Evolutionary conservation across 169 alveolate genomes (phyloP).

Genomic region (Miamiensis avidus): DNA sequence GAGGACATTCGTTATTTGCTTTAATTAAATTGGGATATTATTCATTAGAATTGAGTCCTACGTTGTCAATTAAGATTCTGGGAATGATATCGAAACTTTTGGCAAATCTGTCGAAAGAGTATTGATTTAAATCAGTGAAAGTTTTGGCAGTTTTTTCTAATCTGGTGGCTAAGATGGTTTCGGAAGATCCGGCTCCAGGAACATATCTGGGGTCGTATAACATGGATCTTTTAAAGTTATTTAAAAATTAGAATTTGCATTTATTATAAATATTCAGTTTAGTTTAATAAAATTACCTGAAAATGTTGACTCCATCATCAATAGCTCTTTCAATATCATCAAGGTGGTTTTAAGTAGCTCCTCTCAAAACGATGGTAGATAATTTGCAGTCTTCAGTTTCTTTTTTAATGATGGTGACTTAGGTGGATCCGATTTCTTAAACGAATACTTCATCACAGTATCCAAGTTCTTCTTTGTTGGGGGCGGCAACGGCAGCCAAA

Average conservation of each 20-base stretch:
- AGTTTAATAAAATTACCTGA: constrained; percentile 32
- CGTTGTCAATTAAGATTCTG: constrained; percentile 96
- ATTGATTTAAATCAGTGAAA: constrained; percentile 93
- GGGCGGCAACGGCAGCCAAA: constrained; percentile 82
- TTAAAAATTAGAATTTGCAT: constrained; percentile 77
- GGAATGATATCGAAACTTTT: constrained; percentile 97
- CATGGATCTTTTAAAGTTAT: constrained; percentile 72
- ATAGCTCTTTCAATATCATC: constrained; percentile 99
- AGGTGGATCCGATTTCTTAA: constrained; percentile 77
- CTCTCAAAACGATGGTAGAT: constrained; percentile 95
- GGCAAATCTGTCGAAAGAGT: constrained; percentile 97
- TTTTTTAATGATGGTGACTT: constrained; percentile 79
- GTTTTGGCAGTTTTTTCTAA: constrained; percentile 86
- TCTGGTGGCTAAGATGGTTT: constrained; percentile 89
- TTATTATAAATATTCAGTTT: constrained; percentile 84
- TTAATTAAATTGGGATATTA: constrained; percentile 76
- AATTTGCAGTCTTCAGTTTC: constrained; percentile 77
- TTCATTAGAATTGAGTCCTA: constrained; percentile 94
- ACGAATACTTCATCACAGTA: constrained; percentile 72
- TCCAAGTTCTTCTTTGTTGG: constrained; percentile 89
- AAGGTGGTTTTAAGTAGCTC: constrained; percentile 95
- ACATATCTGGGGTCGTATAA: constrained; percentile 68
- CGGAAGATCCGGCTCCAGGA: constrained; percentile 98
- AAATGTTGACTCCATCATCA: constrained; percentile 93
- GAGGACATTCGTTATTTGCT: constrained; percentile 60